These are phyloP conservation scores for Hamamelis virginiana DNA, from an alignment of 164 flowering plant genomes.

Conservation along the genomic window DNA sequence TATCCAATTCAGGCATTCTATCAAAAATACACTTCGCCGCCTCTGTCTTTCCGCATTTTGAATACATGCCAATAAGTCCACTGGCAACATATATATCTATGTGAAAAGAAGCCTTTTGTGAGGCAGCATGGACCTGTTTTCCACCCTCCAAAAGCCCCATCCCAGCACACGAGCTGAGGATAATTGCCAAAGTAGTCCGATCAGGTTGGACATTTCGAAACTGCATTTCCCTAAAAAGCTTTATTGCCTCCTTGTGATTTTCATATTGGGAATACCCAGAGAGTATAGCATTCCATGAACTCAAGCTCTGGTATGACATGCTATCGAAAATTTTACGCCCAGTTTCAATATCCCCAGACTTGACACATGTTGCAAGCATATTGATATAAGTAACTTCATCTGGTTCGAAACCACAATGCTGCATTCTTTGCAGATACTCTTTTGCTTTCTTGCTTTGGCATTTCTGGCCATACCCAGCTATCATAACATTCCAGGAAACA, in stretches of 20 bases:
- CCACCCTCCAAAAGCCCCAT: conserved; percentile 60
- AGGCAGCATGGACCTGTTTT: conserved; percentile 68
- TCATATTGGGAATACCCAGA: conserved; percentile 64
- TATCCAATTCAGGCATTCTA: conserved; percentile 43
- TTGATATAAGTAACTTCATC: conserved; percentile 65
- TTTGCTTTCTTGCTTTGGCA: conserved; percentile 39
- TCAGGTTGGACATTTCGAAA: conserved; percentile 51
- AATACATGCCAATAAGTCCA: conserved; percentile 73
- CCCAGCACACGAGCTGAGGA: conserved; percentile 73
- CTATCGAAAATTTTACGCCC: conserved; percentile 48
- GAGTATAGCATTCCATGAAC: conserved; percentile 80
- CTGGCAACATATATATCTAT: conserved; percentile 62
- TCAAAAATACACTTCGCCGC: conserved; percentile 49
- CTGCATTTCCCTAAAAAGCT: conserved; percentile 78
- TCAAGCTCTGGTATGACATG: conserved; percentile 50
- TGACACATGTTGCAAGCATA: conserved; percentile 61
- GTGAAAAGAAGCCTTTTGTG: conserved; percentile 33
- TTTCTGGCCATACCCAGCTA: conserved; percentile 66
- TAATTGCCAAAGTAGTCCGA: conserved; percentile 58
- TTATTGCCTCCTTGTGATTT: conserved; percentile 48
- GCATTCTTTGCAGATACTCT: conserved; percentile 48
- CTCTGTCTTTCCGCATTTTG: conserved; percentile 55
- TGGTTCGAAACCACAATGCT: conserved; percentile 47
- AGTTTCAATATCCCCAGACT: conserved; percentile 54
- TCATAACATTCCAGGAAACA: conserved; percentile 79